phyloP scores from a whole-genome alignment of 768 basidiomycete genomes.

The Guyanaporus albipodus region DNA sequence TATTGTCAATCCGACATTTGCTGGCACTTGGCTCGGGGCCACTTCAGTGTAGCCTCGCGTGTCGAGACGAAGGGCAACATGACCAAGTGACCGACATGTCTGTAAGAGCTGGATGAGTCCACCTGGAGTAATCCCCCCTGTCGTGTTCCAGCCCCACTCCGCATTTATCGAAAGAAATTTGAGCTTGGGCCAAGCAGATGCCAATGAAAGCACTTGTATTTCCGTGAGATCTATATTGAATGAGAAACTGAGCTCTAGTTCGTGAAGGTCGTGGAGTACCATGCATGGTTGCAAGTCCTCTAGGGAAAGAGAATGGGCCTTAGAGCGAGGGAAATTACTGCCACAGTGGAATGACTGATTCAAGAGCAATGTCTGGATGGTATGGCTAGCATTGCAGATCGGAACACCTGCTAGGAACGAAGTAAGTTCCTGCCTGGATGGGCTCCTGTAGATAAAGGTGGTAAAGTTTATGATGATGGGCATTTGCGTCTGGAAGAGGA shows the following conservation, averaged over 20 bases:
- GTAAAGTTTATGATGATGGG: background rate
- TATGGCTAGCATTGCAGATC: background rate
- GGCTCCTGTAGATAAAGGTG: background rate
- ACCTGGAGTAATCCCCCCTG: background rate
- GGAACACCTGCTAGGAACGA: background rate
- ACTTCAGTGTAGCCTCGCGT: background rate
- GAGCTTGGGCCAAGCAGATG: background rate
- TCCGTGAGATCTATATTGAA: background rate
- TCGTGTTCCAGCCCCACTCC: background rate
- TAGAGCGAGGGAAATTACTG: no score
- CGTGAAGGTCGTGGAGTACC: background rate
- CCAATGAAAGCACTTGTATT: background rate
- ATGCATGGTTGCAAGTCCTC: background rate
- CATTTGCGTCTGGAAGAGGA: background rate
- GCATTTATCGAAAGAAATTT: background rate
- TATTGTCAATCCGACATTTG: background rate
- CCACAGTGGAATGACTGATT: no score
- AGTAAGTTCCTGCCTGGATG: background rate
- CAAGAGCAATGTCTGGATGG: background rate
- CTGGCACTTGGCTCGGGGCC: no score
- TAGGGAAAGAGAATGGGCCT: background rate
- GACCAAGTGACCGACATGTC: background rate
- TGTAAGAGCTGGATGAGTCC: background rate
- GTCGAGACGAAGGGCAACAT: background rate
- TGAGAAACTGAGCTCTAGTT: background rate